phyloP scores from a whole-genome alignment of 768 basidiomycete genomes.

The Mycena rebaudengoi region DNA sequence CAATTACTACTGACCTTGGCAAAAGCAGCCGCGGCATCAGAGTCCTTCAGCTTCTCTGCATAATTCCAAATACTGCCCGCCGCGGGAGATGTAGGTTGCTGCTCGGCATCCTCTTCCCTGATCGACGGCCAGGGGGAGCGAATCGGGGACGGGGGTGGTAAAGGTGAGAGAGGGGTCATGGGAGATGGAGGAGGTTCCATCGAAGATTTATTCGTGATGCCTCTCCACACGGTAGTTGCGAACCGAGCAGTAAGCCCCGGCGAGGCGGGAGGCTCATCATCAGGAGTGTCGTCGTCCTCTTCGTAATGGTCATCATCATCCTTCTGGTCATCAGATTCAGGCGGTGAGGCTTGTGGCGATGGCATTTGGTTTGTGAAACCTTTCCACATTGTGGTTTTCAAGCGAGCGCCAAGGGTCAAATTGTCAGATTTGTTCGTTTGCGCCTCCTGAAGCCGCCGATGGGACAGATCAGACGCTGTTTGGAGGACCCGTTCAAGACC shows the following conservation, averaged over 20 bases:
- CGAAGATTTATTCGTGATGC: constrained; percentile 77
- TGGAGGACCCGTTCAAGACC: constrained; percentile 78
- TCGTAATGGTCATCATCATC: constrained; percentile 38
- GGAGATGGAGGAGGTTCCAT: constrained; percentile 69
- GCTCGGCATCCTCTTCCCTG: constrained; percentile 22
- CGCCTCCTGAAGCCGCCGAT: constrained; percentile 54
- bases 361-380: constrained; percentile 66
- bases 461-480: constrained; percentile 67
- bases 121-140: constrained; percentile 32
- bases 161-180: constrained; percentile 43
- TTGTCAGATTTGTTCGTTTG: constrained; percentile 41
- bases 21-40: constrained; percentile 73
- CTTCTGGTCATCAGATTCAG: constrained; percentile 43
- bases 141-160: constrained; percentile 39
- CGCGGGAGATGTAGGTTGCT: constrained; percentile 30
- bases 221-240: constrained; percentile 76
- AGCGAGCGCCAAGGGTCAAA: constrained; percentile 60
- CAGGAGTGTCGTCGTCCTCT: constrained; percentile 35
- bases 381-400: constrained; percentile 72
- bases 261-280: constrained; percentile 40
- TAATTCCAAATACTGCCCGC: constrained; percentile 68
- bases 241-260: constrained; percentile 59
- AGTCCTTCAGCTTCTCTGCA: constrained; percentile 77
- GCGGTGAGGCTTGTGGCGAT: constrained; percentile 45
- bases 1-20: constrained; percentile 82